Base-by-base conservation (phyloP, 495 filamentous ascomycete genomes). In the Friedmanniomyces simplex region DNA sequence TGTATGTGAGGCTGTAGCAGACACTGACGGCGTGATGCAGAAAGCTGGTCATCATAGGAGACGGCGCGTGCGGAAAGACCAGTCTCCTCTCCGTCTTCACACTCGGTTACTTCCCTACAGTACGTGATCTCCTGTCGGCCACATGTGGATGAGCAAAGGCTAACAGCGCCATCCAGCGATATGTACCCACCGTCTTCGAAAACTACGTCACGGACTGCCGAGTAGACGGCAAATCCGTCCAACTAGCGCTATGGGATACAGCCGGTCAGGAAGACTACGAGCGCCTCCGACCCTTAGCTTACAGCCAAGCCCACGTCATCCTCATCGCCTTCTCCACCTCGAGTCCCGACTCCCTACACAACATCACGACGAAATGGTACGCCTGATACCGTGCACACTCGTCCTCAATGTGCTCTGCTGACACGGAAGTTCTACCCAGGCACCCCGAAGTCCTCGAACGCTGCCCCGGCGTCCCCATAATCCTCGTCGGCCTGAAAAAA, bases 361-460 rank as follows among this genome's bases (percentile, higher is more conserved):
- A 99, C 74, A 93, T 99, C 58, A 95, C 93, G 71, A 89, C 94
- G 71, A 99, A 98, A 90, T 99, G 93, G 93, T 87, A 95, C 43
- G 87, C 89, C 30, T 20, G 16, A 21, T 14, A 11, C 47, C 26
- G 2, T 25, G 10, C 24, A 10, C 12, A 36, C 3, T 32, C 28
- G 18, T 11, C 11, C 22, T 11, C 4, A 25, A 14, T 11, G 10
- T 12, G 18, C n/a, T n/a, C n/a, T 50, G 22, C 47, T 50, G 25
- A 50, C 26, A 25, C 34, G 47, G n/a, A n/a, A n/a, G n/a, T n/a
- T 26, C 3, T 21, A 20, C 49, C 18, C 28, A 63, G 61, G 61
- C 61, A 63, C 34, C 61, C 61, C 72, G 93, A 99, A 76, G 94
- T 94, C 20, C 88, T 88, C 52, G 94, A 97, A 68, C 85, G 89